Percentiles rank a stretch among this genome's conserved stretches.
Evolutionary conservation across 106 monocot genomes (phyloP).

Genomic region (Dioscorea dumetorum): DNA sequence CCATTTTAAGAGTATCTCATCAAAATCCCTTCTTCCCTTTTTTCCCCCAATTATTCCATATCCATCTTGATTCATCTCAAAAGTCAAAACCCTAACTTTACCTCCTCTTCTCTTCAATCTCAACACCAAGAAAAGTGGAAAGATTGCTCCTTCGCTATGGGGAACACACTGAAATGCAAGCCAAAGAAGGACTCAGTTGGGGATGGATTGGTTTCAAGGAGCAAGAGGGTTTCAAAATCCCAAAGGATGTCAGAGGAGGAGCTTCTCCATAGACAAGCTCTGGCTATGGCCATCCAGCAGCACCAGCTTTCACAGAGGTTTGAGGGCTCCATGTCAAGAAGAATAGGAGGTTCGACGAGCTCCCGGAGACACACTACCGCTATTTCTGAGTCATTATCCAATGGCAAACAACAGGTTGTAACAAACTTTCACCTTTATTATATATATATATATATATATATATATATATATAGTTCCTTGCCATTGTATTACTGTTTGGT

Average conservation of each 20-base stretch:
- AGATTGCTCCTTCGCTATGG: conserved; percentile 24
- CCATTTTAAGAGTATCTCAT: too few species aligned
- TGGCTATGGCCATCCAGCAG: conserved; percentile 73
- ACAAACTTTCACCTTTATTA: background rate
- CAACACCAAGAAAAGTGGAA: too few species aligned
- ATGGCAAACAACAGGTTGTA: conserved; percentile 32
- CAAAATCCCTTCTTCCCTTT: too few species aligned
- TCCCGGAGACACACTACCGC: conserved; percentile 33
- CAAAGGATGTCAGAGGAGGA: conserved; percentile 53
- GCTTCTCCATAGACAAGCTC: conserved; percentile 60
- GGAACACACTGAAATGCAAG: conserved; percentile 40
- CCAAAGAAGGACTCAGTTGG: conserved; percentile 32
- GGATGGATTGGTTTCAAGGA: conserved; percentile 23
- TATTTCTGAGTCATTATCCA: conserved; percentile 48
- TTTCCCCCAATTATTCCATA: too few species aligned
- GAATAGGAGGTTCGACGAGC: conserved; percentile 60
- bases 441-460: too few species aligned
- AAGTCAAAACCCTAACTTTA: too few species aligned
- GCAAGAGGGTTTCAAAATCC: conserved; percentile 18
- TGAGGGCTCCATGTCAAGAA: conserved; percentile 75
- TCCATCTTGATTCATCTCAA: too few species aligned
- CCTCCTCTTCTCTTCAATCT: too few species aligned
- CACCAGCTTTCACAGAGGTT: conserved; percentile 63
- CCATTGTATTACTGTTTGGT: background rate
- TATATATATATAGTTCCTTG: background rate